These are phyloP conservation scores for Pyricularia pennisetigena DNA, from an alignment of 2,329 filamentous ascomycete species.

Conservation along the genomic window DNA sequence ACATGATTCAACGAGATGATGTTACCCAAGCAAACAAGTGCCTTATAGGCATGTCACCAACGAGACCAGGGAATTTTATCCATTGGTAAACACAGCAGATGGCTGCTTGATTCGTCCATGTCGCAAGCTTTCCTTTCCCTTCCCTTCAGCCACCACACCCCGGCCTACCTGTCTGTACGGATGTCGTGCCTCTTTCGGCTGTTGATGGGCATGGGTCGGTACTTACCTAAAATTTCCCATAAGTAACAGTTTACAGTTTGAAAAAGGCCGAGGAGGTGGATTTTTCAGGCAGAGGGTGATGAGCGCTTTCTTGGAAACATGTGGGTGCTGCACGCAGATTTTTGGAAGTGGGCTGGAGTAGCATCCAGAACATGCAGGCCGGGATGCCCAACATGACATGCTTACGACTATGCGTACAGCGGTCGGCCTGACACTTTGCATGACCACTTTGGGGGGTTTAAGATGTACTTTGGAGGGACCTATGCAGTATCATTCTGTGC, in stretches of 20 bases:
- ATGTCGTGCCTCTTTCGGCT: not conserved
- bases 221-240: not conserved
- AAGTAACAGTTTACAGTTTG: not conserved
- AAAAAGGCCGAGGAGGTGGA: not conserved
- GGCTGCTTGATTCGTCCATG: not conserved
- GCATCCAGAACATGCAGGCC: not conserved
- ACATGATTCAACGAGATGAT: not conserved
- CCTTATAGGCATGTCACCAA: not conserved
- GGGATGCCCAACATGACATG: not conserved
- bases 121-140: not conserved
- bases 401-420: not conserved
- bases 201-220: not conserved
- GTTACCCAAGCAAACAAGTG: not conserved
- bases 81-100: not conserved
- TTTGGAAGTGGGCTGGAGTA: not conserved
- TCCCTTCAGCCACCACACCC: not conserved
- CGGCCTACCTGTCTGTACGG: not conserved
- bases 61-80: not conserved
- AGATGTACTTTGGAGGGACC: not conserved
- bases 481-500: not conserved
- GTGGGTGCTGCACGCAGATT: not conserved
- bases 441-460: not conserved
- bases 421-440: not conserved
- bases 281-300: not conserved
- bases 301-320: not conserved